These are phyloP conservation scores for Piromyces sp. DNA, from an alignment of 192 early-diverging fungal genomes.

Conservation along the genomic window DNA sequence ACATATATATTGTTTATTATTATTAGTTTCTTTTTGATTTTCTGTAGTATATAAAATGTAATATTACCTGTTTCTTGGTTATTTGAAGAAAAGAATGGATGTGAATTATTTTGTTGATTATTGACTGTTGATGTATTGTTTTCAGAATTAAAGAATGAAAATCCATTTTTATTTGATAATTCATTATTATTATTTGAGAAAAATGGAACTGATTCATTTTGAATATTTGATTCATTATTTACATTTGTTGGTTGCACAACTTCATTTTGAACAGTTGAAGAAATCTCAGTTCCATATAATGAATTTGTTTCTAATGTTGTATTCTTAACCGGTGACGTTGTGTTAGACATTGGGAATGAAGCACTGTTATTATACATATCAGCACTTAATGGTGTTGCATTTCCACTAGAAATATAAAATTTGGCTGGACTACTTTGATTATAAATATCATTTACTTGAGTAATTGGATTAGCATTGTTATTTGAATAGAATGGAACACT, in stretches of 20 bases:
- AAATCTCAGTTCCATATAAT: too few species aligned
- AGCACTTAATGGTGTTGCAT: background rate
- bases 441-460: background rate
- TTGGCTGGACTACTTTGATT: background rate
- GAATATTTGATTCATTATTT: too few species aligned
- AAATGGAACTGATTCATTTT: too few species aligned
- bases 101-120: background rate
- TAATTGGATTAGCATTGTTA: too few species aligned
- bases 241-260: too few species aligned
- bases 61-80: background rate
- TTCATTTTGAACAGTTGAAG: too few species aligned
- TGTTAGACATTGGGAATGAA: background rate
- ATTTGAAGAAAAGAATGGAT: background rate
- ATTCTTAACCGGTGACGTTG: background rate
- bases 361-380: background rate
- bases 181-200: background rate
- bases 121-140: background rate
- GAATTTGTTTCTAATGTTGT: background rate
- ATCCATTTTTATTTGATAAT: background rate
- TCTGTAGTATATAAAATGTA: background rate
- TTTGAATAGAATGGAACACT: background rate
- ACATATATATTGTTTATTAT: too few species aligned
- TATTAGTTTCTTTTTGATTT: too few species aligned
- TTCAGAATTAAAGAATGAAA: background rate
- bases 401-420: background rate